Conservation (phyloP, 768 basidiomycete genomes). For the Boletellus sp. region DNA sequence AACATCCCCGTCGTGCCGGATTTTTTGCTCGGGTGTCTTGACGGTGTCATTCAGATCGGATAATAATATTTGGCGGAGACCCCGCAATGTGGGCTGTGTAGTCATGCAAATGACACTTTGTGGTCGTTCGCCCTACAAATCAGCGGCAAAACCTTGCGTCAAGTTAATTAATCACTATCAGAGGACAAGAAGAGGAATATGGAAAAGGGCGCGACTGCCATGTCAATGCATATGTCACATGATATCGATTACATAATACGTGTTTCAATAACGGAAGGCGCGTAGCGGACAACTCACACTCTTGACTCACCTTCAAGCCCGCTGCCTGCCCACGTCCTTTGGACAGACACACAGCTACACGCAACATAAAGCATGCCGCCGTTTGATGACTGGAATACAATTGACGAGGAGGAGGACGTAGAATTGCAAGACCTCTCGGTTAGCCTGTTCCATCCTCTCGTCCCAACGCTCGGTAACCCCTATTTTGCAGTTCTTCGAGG, state of each 20-base stretch:
- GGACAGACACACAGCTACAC: background rate
- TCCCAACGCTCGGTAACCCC: constrained; percentile 7
- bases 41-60: constrained; percentile 14
- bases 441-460: constrained; percentile 18
- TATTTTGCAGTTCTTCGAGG: constrained; percentile 55
- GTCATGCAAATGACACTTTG: constrained; percentile 8
- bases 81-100: constrained; percentile 14
- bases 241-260: constrained; percentile 25
- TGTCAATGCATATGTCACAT: constrained; percentile 10
- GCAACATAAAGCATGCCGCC: constrained; percentile 45
- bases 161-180: no score
- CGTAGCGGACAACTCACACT: background rate
- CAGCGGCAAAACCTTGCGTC: background rate
- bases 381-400: constrained; percentile 77
- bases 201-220: background rate
- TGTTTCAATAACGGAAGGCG: background rate
- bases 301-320: constrained; percentile 4
- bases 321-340: background rate
- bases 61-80: constrained; percentile 32
- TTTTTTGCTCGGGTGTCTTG: constrained; percentile 47
- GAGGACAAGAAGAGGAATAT: background rate
- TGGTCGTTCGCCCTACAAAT: background rate
- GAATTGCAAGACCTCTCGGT: constrained; percentile 73
- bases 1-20: constrained; percentile 71
- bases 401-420: constrained; percentile 80